phyloP scores from a whole-genome alignment of 2,329 filamentous ascomycete genomes.

The Biscogniauxia mediterranea region DNA sequence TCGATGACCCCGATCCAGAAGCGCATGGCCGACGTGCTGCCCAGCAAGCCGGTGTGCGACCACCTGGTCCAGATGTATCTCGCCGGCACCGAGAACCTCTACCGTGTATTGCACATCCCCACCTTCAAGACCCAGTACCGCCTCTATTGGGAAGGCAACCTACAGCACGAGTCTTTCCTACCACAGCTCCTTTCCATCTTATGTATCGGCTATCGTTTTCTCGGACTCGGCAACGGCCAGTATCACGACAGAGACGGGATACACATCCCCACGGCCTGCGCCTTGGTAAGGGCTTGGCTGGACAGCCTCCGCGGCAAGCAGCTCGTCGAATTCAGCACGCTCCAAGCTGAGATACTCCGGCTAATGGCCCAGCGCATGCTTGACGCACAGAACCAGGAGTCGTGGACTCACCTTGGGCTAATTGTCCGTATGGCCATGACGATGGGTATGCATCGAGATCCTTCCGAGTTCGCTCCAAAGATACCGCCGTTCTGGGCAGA shows the following conservation, averaged over 20 bases:
- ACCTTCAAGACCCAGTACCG: conserved; percentile 51
- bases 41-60: conserved; percentile 50
- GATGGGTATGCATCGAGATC: conserved; percentile 58
- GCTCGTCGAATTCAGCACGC: conserved; percentile 49
- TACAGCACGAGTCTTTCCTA: conserved; percentile 49
- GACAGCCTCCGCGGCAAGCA: conserved; percentile 52
- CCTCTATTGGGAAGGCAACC: conserved; percentile 49
- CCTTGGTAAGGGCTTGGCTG: conserved; percentile 53
- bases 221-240: conserved; percentile 49
- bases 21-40: conserved; percentile 57
- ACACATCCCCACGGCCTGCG: conserved; percentile 56
- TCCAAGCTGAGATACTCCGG: conserved; percentile 55
- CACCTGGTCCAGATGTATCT: conserved; percentile 49
- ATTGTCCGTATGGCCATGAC: conserved; percentile 58
- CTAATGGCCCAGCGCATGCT: conserved; percentile 53
- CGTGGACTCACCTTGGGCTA: conserved; percentile 55
- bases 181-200: conserved; percentile 53
- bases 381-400: conserved; percentile 46
- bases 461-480: conserved; percentile 49
- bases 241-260: conserved; percentile 54
- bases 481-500: conserved; percentile 53
- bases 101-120: conserved; percentile 52
- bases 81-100: conserved; percentile 50
- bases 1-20: conserved; percentile 58
- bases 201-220: conserved; percentile 53